Base-by-base conservation (phyloP, 1,139 yeast genomes). In the Kazachstania sp. region DNA sequence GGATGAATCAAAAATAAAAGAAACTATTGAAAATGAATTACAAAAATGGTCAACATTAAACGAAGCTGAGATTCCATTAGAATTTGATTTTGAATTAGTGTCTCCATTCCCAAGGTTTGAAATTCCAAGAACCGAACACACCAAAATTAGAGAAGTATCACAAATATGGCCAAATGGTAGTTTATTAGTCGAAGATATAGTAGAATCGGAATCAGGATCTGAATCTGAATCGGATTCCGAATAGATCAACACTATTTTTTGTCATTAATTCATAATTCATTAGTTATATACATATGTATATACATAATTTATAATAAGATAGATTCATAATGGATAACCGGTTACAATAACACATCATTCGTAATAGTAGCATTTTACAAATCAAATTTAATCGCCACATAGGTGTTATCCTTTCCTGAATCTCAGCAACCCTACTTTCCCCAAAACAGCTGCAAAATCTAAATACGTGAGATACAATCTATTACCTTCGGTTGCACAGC, bases 121-220 rank as follows among this genome's bases (percentile, higher is more conserved):
- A 19, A 60, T 81, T 28, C 70, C 68, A 3, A 52, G 59, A 12
- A 66, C 65, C 31, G 48, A 57, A 3, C 56, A 57, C 0, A 48
- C 51, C 26, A 35, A 46, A 4, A 63, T 81, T 11, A 58, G 59
- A 30, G 73, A 74, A 26, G 71, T 70, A 38, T 56, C 66, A 3
- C 67, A 72, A 35, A 58, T 82, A 15, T 81, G 75, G 74, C 88
- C 88, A 13, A 79, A 73, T 53, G 87, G 86, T 1, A 78, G 74
- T 52, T 54, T 81, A 40, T 63, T 79, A 40, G 74, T 80, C 6
- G 85, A 80, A 54, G 63, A 59, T 18, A 52, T 61, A 12, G 68
- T 64, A 3, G 67, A 61, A 12, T 70, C 65, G 5, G 68, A 66
- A 51, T 67, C 65, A 0, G 66, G 60, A 1, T 23, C 26, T 4